A percentile compares a stretch with the other conserved stretches of the same genome.
Conservation (phyloP, 768 basidiomycete species). For the Tremella yokohamensis region DNA sequence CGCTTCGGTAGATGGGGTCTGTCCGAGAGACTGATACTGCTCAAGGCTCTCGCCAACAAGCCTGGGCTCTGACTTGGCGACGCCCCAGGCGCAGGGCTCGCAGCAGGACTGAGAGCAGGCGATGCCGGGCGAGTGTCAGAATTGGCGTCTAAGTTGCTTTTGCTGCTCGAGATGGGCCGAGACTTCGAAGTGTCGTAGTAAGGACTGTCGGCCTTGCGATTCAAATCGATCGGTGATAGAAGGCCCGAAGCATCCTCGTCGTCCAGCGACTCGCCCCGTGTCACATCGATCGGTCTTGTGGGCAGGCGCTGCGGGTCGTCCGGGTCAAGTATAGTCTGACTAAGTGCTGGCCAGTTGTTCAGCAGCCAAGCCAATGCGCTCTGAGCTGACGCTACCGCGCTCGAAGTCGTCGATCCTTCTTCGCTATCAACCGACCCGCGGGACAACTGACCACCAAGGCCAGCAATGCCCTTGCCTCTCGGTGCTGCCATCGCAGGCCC, state of each 20-base stretch:
- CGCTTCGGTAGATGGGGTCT: slow-evolving; percentile 19
- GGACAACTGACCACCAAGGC: slow-evolving; percentile 19
- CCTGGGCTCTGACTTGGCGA: neutral
- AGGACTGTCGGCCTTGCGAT: slow-evolving; percentile 10
- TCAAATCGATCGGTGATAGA: slow-evolving; percentile 33
- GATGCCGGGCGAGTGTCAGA: neutral
- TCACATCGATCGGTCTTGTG: neutral
- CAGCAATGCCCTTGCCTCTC: slow-evolving; percentile 33
- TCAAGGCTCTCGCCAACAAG: slow-evolving; percentile 28
- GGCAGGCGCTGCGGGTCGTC: slow-evolving; percentile 6
- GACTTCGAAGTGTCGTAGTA: neutral
- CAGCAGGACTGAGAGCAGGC: neutral
- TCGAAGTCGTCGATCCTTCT: slow-evolving; percentile 19
- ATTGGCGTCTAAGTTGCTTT: neutral
- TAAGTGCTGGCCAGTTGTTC: slow-evolving; percentile 30
- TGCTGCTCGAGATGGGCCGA: neutral
- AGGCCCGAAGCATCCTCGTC: slow-evolving; percentile 26
- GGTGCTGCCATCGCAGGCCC: slow-evolving; percentile 51
- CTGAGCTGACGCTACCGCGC: slow-evolving; percentile 31
- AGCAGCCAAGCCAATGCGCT: slow-evolving; percentile 33
- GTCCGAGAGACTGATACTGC: slow-evolving; percentile 28
- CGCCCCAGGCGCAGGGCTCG: neutral
- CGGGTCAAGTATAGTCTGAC: slow-evolving; percentile 32
- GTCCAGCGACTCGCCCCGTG: neutral
- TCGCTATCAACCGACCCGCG: slow-evolving; percentile 21